Base-by-base conservation (phyloP, 306 rosid genomes). In the Elaeagnus macrophylla region DNA sequence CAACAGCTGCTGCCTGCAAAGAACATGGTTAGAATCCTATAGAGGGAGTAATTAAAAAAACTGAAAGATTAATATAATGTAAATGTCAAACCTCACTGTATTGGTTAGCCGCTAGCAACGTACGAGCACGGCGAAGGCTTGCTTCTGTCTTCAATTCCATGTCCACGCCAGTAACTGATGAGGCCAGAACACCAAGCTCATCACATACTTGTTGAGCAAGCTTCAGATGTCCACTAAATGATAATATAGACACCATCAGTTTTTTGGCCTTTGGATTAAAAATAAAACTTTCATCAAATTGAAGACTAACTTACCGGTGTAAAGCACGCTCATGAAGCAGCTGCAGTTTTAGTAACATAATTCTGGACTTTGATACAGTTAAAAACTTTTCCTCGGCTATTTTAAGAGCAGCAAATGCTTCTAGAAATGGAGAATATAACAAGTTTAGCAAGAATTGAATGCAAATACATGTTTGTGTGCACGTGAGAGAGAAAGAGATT, bases 81-180 rank as follows among this genome's bases (percentile, higher is more conserved):
- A 56, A 6, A 40, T 38, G 60, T 36, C 67, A 53, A 75, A 90
- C 97, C 97, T 91, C 97, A 53, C 93, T 76, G 71, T 79, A 91
- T 75, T 86, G 96, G 61, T 78, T 82, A 58, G 97, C 96, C 1
- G 95, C 91, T 55, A 91, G 96, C 68, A 91, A 73, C 37, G 97
- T 82, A 13, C 96, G 87, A 59, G 89, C 96, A 69, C 69, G 90
- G 56, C 97, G 77, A 66, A 91, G 88, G 77, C 93, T 81, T 61
- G 97, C 97, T 77, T 86, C 96, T 44, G 83, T 91, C 79, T 91
- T 91, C 75, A 91, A 71, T 67, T 82, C 84, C 95, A 91, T 82
- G 64, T 91, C 97, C 64, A 86, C 96, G 51, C 97, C 93, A 62
- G 81, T 78, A 54, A 83, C 83, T 35, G 85, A 84, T 54, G 97